A percentile compares a stretch with the other conserved stretches of the same genome.
These are phyloP conservation scores for Iris pallida DNA, from an alignment of 116 monocot species.

Conservation along the genomic window DNA sequence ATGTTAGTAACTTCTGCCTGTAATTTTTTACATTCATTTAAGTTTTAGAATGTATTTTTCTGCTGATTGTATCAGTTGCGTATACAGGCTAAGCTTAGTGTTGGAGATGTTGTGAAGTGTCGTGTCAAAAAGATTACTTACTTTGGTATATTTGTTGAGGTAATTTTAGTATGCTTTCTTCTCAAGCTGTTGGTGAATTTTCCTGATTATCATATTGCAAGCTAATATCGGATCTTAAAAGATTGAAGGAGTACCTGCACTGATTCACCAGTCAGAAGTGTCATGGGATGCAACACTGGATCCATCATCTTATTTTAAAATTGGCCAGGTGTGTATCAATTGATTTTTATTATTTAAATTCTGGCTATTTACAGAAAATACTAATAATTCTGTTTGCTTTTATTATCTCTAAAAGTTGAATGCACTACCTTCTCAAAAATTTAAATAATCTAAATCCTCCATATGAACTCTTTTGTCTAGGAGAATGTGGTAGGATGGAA, in stretches of 20 bases:
- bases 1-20: too few relatives aligned
- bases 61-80: not conserved
- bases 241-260: slow-evolving; percentile 90
- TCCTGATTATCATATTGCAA: not conserved
- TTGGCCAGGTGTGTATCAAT: slow-evolving; percentile 62
- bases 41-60: not conserved
- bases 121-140: slow-evolving; percentile 69
- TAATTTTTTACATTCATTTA: too few relatives aligned
- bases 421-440: too few relatives aligned
- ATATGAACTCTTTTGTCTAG: too few relatives aligned
- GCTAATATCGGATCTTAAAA: slow-evolving; percentile 25
- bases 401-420: too few relatives aligned
- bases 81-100: slow-evolving; percentile 65
- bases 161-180: slow-evolving; percentile 17
- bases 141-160: slow-evolving; percentile 96
- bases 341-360: not conserved
- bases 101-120: slow-evolving; percentile 87
- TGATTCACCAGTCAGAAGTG: slow-evolving; percentile 90
- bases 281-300: slow-evolving; percentile 84
- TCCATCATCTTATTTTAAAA: slow-evolving; percentile 60
- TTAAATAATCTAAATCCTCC: too few relatives aligned
- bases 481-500: too few relatives aligned
- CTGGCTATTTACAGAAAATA: too few relatives aligned
- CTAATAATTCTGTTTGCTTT: too few relatives aligned
- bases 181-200: not conserved